Evolutionary conservation across 2,329 filamentous ascomycete species (phyloP), one percentile per base, ranked within the genome.

Genomic region (Stagonosporopsis chrysanthemi): DNA sequence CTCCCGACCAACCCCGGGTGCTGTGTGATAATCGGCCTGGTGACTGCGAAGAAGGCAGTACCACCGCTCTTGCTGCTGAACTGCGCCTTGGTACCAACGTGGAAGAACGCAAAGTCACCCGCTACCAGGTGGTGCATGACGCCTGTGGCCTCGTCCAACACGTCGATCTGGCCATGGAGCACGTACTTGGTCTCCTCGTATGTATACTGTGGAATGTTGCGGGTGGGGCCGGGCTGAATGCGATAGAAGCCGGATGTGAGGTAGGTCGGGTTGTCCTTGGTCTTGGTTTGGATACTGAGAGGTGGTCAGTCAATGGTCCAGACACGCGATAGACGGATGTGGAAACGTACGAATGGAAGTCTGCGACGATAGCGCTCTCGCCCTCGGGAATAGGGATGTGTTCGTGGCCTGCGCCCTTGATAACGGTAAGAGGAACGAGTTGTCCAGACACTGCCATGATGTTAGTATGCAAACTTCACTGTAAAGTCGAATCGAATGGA

Each of bases 171-270:
- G 23, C 67, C 67, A 11, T 50, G 58, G 14, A 70, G 61, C 15
- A 70, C 62, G 28, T 67, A 70, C 41, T 70, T 70, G 31, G 64
- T 67, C 54, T 70, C 67, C 23, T 70, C 67, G 59, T 63, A 70
- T 9, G 56, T 61, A 59, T 68, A 70, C 12, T 47, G 33, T 7
- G 67, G 61, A 36, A 64, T 64, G 45, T 62, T 41, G 26, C 65
- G 60, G 1, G 63, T 53, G 4, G 67, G 66, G 8, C 67, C 67
- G 2, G 67, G 53, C 38, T 64, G 55, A 50, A 70, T 66, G 35
- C 62, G 64, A 62, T 70, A 70, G 53, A 70, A 70, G 11, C 67
- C 67, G 12, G 64, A 69, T 7, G 67, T 70, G 33, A 70, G 49
- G 58, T 68, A 64, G 8, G 63, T 51, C 1, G 67, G 67, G 2